phyloP scores from a whole-genome alignment of 148 eudicot species.

The Cornus suecica region DNA sequence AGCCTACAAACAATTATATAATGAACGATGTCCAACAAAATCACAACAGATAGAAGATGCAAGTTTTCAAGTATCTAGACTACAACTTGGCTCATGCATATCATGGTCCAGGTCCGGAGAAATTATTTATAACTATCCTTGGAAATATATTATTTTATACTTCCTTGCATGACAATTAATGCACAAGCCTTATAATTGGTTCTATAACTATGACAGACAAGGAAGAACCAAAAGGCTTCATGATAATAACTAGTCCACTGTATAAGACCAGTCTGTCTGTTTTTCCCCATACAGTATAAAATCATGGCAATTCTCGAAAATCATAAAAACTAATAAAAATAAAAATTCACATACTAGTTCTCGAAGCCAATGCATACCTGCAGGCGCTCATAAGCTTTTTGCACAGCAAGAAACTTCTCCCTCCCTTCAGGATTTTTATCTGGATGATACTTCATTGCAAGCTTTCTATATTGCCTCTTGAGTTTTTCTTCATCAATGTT shows the following conservation, averaged over 20 bases:
- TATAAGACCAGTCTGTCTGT: too few species aligned
- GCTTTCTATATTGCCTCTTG: constrained; percentile 91
- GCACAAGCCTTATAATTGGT: not conserved
- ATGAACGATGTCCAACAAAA: constrained; percentile 12
- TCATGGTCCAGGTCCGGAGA: not conserved
- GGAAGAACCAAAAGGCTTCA: not conserved
- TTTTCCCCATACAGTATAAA: not conserved
- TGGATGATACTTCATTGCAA: constrained; percentile 98
- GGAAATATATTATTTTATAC: not conserved
- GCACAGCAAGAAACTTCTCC: constrained; percentile 96
- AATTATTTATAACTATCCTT: not conserved
- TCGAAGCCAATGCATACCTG: constrained; percentile 51
- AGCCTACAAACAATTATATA: constrained; percentile 53
- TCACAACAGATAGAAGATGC: constrained; percentile 2
- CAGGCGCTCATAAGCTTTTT: constrained; percentile 97
- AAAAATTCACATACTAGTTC: not conserved
- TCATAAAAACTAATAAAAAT: too few species aligned
- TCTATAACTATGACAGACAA: constrained; percentile 5
- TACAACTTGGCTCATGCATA: not conserved
- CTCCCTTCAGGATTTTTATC: constrained; percentile 99
- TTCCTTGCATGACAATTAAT: not conserved
- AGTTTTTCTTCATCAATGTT: constrained; percentile 98
- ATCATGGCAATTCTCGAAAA: not conserved
- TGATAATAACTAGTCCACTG: not conserved
- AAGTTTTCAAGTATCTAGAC: not conserved